These are phyloP conservation scores for Stagonosporopsis rhizophila DNA, from an alignment of 2,329 filamentous ascomycete genomes.

Conservation along the genomic window DNA sequence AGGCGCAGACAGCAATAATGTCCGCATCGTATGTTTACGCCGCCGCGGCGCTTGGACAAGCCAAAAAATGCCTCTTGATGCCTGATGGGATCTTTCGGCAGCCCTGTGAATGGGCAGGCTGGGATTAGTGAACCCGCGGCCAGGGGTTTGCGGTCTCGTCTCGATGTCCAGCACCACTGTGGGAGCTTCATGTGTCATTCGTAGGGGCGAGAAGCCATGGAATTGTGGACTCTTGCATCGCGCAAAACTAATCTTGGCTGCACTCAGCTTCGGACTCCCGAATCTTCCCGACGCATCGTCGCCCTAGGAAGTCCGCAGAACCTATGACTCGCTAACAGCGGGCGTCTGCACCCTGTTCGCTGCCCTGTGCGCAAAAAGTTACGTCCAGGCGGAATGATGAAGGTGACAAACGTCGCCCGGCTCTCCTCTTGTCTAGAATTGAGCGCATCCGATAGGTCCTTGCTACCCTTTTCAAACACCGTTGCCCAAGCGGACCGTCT, in stretches of 20 bases:
- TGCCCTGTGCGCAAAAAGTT: conserved; percentile 16
- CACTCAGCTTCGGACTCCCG: conserved; percentile 4
- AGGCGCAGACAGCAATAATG: conserved; percentile 6
- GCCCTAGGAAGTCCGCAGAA: conserved; percentile 16
- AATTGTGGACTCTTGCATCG: conserved; percentile 17
- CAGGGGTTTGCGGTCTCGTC: conserved; percentile 19
- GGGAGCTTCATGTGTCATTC: conserved; percentile 20
- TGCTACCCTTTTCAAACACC: conserved; percentile 23
- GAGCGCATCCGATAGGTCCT: conserved; percentile 39
- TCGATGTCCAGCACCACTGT: conserved; percentile 10
- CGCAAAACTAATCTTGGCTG: conserved; percentile 1
- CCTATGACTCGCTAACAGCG: conserved; percentile 19
- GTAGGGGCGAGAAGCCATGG: conserved; percentile 20
- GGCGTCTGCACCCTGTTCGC: conserved; percentile 2
- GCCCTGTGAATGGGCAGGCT: conserved; percentile 18
- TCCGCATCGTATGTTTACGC: conserved; percentile 19
- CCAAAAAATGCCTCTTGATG: conserved; percentile 21
- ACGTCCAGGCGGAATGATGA: conserved; percentile 19
- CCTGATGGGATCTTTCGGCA: conserved; percentile 18
- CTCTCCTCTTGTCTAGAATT: conserved; percentile 17
- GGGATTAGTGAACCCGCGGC: conserved; percentile 11
- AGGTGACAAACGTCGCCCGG: conserved; percentile 10
- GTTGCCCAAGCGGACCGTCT: conserved; percentile 29
- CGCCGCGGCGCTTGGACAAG: conserved; percentile 12
- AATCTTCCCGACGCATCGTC: conserved; percentile 14